These are phyloP conservation scores for Eucalyptus erythrocorys DNA, from an alignment of 345 rosid species.

Conservation along the genomic window DNA sequence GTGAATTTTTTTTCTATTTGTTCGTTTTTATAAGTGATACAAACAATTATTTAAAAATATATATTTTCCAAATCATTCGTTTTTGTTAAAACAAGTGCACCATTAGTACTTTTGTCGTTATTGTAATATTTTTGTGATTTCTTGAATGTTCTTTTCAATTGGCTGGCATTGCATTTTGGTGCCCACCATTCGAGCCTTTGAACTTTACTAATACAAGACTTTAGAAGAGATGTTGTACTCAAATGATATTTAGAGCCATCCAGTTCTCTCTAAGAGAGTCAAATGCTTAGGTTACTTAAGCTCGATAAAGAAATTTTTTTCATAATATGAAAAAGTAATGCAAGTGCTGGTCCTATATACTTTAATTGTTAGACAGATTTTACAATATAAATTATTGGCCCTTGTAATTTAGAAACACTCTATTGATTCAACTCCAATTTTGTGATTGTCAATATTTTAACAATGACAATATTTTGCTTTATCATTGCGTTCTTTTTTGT, in stretches of 20 bases:
- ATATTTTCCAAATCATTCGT: background rate
- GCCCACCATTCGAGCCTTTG: background rate
- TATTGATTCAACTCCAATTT: background rate
- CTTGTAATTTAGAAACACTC: background rate
- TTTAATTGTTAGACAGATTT: background rate
- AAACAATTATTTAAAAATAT: rapidly evolving
- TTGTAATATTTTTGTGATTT: background rate
- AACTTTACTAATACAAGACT: background rate
- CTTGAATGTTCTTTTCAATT: background rate
- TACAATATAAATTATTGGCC: background rate
- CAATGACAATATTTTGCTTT: background rate
- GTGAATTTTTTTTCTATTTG: background rate
- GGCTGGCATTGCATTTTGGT: background rate
- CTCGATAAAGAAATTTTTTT: background rate
- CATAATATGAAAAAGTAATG: background rate
- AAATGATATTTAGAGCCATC: background rate
- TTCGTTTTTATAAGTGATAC: background rate
- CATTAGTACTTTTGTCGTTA: background rate
- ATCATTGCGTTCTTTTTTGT: background rate
- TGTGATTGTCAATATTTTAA: background rate
- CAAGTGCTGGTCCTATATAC: background rate
- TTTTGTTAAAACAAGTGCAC: background rate
- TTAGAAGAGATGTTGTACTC: background rate
- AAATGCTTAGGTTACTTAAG: background rate
- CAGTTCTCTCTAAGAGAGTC: background rate